Conservation (phyloP, 2,329 filamentous ascomycete species). For the Trichoderma atroviride region DNA sequence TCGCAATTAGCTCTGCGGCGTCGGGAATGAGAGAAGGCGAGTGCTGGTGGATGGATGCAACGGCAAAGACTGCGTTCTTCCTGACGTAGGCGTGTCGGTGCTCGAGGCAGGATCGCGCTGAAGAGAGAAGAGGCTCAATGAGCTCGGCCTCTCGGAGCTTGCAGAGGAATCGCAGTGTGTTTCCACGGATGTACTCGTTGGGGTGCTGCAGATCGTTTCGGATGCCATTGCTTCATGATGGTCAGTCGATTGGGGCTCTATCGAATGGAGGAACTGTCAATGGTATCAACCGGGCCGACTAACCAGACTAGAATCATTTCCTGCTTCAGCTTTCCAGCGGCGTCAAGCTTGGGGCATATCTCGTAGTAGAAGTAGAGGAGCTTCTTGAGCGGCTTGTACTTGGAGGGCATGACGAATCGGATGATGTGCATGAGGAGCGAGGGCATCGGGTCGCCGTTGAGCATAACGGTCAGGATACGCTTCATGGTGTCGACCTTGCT, state of each 20-base stretch:
- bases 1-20: slow-evolving; percentile 85
- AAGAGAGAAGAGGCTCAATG: slow-evolving; percentile 92
- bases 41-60: slow-evolving; percentile 89
- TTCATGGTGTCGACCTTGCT: slow-evolving; percentile 95
- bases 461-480: slow-evolving; percentile 93
- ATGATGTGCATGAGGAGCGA: slow-evolving; percentile 99
- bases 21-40: slow-evolving; percentile 92
- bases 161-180: slow-evolving; percentile 96
- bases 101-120: slow-evolving; percentile 87
- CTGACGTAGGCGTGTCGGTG: slow-evolving; percentile 97
- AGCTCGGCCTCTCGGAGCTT: slow-evolving; percentile 95
- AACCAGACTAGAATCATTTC: slow-evolving; percentile 99
- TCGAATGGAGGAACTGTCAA: background rate
- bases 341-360: slow-evolving; percentile 94
- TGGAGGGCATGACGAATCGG: slow-evolving; percentile 98
- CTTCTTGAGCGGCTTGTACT: slow-evolving; percentile 96
- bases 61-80: slow-evolving; percentile 95
- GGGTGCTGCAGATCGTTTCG: slow-evolving; percentile 95
- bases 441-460: slow-evolving; percentile 96
- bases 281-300: slow-evolving; percentile 23
- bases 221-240: slow-evolving; percentile 80
- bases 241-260: slow-evolving; percentile 1
- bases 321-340: slow-evolving; percentile 92
- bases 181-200: slow-evolving; percentile 97
- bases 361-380: slow-evolving; percentile 99